phyloP scores from a whole-genome alignment of 202 grass and related monocot genomes.

The Carex sylvatica region DNA sequence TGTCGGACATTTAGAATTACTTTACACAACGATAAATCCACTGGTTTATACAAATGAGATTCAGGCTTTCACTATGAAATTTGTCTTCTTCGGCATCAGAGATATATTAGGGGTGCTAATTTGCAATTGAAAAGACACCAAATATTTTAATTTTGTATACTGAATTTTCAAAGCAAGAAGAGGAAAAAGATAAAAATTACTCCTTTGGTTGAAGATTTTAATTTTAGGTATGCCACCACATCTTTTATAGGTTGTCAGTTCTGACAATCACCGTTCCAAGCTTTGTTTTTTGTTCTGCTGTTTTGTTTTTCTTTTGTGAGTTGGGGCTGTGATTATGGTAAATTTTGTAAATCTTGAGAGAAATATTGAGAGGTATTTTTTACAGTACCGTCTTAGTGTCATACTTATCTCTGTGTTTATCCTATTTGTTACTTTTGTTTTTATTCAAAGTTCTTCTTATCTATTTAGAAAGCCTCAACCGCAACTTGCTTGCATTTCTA shows the following conservation, averaged over 20 bases:
- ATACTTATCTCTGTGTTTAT: background rate
- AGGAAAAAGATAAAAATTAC: background rate
- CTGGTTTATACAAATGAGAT: background rate
- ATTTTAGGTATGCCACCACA: background rate
- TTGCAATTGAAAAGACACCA: background rate
- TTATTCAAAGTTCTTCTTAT: background rate
- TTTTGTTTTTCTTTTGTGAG: background rate
- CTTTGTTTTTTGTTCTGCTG: background rate
- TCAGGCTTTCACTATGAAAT: background rate
- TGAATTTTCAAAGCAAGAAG: background rate
- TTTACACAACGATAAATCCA: background rate
- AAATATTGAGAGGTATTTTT: background rate
- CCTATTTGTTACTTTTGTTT: background rate
- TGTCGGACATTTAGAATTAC: conserved; percentile 30
- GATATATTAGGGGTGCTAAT: background rate
- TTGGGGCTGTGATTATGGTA: background rate
- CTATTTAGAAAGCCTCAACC: conserved; percentile 4
- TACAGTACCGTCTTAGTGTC: background rate
- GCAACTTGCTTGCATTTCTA: background rate
- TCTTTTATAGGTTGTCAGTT: background rate
- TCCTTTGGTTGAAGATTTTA: background rate
- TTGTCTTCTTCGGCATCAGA: background rate
- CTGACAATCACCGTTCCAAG: background rate
- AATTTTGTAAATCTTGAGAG: background rate
- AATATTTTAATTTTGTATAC: background rate